Percentiles rank a stretch among this genome's conserved stretches.
Conservation (phyloP, 345 rosid species). For the Lepidium africanum region DNA sequence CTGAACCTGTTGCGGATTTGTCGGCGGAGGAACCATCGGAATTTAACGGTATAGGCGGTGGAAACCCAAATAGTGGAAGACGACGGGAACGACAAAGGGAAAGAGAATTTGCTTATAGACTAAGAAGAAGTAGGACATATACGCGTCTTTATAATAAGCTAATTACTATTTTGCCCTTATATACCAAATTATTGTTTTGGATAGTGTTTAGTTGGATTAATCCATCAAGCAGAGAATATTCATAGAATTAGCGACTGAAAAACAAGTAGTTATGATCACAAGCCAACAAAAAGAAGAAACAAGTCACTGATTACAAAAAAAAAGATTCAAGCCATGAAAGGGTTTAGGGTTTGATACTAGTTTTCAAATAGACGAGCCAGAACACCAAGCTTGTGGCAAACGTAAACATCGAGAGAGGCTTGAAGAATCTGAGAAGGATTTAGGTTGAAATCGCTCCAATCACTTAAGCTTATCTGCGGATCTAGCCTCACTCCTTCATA, state of each 20-base stretch:
- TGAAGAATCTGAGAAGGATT: conserved; percentile 21
- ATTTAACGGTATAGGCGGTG: neutral
- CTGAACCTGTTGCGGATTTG: conserved; percentile 48
- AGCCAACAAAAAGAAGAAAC: no score
- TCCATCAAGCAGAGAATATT: neutral
- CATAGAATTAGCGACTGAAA: neutral
- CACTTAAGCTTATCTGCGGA: conserved; percentile 22
- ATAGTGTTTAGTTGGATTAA: neutral
- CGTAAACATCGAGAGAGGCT: conserved; percentile 26
- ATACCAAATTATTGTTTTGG: neutral
- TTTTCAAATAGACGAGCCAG: neutral
- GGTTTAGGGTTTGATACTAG: no score
- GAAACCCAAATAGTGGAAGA: conserved; percentile 7
- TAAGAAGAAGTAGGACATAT: neutral
- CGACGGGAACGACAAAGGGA: neutral
- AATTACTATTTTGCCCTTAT: conserved; percentile 1
- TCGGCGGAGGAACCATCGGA: conserved; percentile 38
- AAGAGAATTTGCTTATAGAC: neutral
- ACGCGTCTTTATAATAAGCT: neutral
- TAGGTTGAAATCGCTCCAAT: conserved; percentile 28
- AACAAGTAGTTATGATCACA: no score
- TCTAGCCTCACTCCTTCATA: conserved; percentile 19
- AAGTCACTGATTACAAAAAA: no score
- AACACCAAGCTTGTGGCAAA: conserved; percentile 23
- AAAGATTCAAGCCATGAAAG: no score